Conservation (phyloP, 352 stramenopile genomes). For the Globisporangium ultimum region DNA sequence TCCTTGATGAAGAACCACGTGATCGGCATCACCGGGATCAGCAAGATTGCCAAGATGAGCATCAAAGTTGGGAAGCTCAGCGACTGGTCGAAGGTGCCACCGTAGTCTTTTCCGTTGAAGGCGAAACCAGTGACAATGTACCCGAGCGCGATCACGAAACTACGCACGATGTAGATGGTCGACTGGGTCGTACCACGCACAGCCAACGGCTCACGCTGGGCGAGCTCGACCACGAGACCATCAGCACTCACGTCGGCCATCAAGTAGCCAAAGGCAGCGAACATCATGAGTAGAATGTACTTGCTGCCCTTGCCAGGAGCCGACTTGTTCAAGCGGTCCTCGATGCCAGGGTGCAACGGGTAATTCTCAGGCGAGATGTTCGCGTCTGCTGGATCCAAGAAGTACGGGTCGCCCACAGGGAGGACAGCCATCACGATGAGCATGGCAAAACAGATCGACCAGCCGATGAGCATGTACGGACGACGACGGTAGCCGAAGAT, state of each 20-base stretch:
- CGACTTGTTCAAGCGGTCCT: conserved; percentile 29
- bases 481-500: conserved; percentile 20
- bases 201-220: conserved; percentile 44
- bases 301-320: conserved; percentile 31
- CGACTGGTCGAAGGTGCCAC: conserved; percentile 34
- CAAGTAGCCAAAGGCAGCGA: conserved; percentile 52
- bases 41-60: conserved; percentile 34
- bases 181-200: conserved; percentile 54
- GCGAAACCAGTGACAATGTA: conserved; percentile 38
- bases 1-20: conserved; percentile 57
- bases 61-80: conserved; percentile 26
- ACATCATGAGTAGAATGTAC: conserved; percentile 55
- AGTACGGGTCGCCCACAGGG: conserved; percentile 52
- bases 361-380: conserved; percentile 14
- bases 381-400: conserved; percentile 24
- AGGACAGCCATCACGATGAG: conserved; percentile 44
- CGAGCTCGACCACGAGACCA: conserved; percentile 52
- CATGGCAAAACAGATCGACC: conserved; percentile 13
- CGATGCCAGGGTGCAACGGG: conserved; percentile 16
- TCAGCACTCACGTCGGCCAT: conserved; percentile 47
- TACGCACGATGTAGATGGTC: conserved; percentile 45
- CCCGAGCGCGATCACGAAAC: conserved; percentile 37
- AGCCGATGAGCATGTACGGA: no score
- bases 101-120: conserved; percentile 52
- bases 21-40: conserved; percentile 29